Evolutionary conservation across 208 protist species (phyloP), one percentile per base, ranked within the genome.

Genomic region (Trypanosoma scelopori): DNA sequence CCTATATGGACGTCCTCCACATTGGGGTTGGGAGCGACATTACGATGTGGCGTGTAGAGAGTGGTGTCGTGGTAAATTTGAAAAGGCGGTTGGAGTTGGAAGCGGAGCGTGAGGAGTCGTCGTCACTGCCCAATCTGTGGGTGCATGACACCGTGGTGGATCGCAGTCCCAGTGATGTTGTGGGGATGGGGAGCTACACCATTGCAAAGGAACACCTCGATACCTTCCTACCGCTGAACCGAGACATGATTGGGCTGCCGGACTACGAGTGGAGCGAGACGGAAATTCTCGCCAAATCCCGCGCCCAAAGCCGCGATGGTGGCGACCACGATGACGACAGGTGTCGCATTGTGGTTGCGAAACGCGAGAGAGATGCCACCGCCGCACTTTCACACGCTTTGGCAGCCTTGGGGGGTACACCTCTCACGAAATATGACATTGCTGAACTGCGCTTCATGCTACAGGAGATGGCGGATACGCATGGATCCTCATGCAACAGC

Each of bases 211-310:
- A 55, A 4, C 5, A 23, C 15, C 53, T 62, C 13, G 65, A 9
- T 20, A 55, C 11, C 22, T 71, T 53, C 43, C 18, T 23, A 1
- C 28, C 45, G 42, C 5, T 49, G 23, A 39, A 37, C 25, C 5
- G 35, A 42, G 65, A 71, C 25, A 25, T 27, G 41, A 41, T 71
- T 18, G 41, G 41, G 5, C 65, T 71, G 22, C 25, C 32, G 23
- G 57, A 62, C 41, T 71, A 71, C 35, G 27, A 55, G 52, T 71
- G 65, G 65, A 59, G 25, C 37, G 51, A 59, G 41, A 39, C 46
- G 5, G 62, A 57, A 12, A 59, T 68, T 12, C 41, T 43, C 25
- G 20, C 25, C 60, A 47, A 46, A 25, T n/a, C 48, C 18, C 32
- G 45, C 22, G 15, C 16, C 27, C 27, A 28, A 52, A 9, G 9